A percentile compares a stretch with the other conserved stretches of the same genome.
These are phyloP conservation scores for Melampsora americana DNA, from an alignment of 1,284 basidiomycete genomes.

Conservation along the genomic window DNA sequence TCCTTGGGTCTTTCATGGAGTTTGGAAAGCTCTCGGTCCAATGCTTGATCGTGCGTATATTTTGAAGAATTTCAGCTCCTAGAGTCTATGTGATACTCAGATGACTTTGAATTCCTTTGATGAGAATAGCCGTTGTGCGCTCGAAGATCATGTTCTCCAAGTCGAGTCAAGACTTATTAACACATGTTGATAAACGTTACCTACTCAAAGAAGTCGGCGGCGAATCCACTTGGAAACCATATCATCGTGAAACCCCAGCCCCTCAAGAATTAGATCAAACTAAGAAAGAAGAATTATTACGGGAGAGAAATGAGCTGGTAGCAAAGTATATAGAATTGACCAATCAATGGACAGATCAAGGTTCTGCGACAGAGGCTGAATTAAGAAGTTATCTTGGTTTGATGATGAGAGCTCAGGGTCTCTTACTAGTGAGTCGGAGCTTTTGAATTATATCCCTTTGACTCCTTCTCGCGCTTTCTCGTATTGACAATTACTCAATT, in stretches of 20 bases:
- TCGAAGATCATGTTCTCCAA: slow-evolving; percentile 44
- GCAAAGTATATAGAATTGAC: not conserved
- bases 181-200: not conserved
- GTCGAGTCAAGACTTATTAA: slow-evolving; percentile 47
- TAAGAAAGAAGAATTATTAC: slow-evolving; percentile 46
- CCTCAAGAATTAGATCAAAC: not conserved
- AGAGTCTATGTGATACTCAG: slow-evolving; percentile 35
- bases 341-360: not conserved
- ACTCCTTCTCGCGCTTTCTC: no score
- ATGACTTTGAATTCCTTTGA: no score
- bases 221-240: not conserved
- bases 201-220: not conserved
- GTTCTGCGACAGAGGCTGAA: not conserved
- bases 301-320: slow-evolving; percentile 48
- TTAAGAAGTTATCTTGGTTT: not conserved
- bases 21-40: slow-evolving; percentile 34
- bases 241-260: not conserved
- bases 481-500: no score
- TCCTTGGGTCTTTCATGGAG: slow-evolving; percentile 41
- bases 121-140: slow-evolving; percentile 25
- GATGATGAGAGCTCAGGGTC: slow-evolving; percentile 5
- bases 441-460: no score
- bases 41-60: slow-evolving; percentile 36
- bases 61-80: slow-evolving; percentile 13
- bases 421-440: not conserved